Percentiles rank a stretch among this genome's conserved stretches.
Conservation (phyloP, 2,329 filamentous ascomycete species). For the Meredithiella fracta region DNA sequence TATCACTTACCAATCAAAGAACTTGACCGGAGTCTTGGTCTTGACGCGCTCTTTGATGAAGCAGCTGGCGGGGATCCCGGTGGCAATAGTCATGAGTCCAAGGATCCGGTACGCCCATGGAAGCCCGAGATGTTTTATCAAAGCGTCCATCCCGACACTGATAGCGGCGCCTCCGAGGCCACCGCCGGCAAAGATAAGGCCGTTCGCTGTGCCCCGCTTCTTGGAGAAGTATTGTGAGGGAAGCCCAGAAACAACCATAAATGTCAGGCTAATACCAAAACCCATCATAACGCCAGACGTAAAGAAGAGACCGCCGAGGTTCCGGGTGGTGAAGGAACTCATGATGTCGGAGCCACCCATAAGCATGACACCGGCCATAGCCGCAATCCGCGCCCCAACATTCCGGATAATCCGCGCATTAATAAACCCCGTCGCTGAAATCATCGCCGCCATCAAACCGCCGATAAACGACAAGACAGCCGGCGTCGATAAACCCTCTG, state of each 20-base stretch:
- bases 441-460: slow-evolving; percentile 32
- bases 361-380: slow-evolving; percentile 31
- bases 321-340: slow-evolving; percentile 24
- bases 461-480: slow-evolving; percentile 43
- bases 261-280: slow-evolving; percentile 22
- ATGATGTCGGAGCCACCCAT: slow-evolving; percentile 34
- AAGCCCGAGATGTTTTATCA: slow-evolving; percentile 30
- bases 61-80: slow-evolving; percentile 38
- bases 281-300: slow-evolving; percentile 22
- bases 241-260: slow-evolving; percentile 31
- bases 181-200: slow-evolving; percentile 35
- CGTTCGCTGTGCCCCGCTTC: slow-evolving; percentile 39
- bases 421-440: slow-evolving; percentile 34
- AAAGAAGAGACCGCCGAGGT: slow-evolving; percentile 22
- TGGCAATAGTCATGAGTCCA: slow-evolving; percentile 34
- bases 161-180: slow-evolving; percentile 39
- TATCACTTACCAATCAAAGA: slow-evolving; percentile 32
- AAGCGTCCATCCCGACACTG: slow-evolving; percentile 30
- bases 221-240: slow-evolving; percentile 38
- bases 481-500: slow-evolving; percentile 29
- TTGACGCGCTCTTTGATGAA: slow-evolving; percentile 31
- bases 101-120: slow-evolving; percentile 38
- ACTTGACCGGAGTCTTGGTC: slow-evolving; percentile 22
- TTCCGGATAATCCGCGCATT: slow-evolving; percentile 34
- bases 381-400: slow-evolving; percentile 32